These are phyloP conservation scores for Boletus edulis DNA, from an alignment of 768 basidiomycete species.

Conservation along the genomic window DNA sequence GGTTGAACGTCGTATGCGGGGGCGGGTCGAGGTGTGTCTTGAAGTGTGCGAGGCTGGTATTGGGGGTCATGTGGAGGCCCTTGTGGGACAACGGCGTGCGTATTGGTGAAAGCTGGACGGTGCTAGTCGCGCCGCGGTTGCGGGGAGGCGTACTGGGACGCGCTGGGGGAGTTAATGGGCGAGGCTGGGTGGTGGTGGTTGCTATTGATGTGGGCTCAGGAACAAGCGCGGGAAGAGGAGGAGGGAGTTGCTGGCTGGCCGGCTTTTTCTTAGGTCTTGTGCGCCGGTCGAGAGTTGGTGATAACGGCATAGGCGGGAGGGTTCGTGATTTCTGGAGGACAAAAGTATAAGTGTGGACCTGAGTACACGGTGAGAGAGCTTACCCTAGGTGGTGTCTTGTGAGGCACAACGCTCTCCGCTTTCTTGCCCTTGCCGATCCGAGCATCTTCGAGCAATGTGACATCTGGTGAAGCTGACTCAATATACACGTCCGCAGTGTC, in stretches of 20 bases:
- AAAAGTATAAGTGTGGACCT: background rate
- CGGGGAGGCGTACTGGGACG: constrained; percentile 41
- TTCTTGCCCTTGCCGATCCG: constrained; percentile 14
- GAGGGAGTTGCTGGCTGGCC: constrained; percentile 12
- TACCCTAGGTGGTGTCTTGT: constrained; percentile 31
- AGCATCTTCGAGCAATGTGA: constrained; percentile 7
- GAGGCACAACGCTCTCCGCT: constrained; percentile 13
- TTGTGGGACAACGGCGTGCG: constrained; percentile 69
- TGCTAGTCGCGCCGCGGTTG: constrained; percentile 18
- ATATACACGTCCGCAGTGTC: constrained; percentile 14
- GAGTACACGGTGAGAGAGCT: background rate
- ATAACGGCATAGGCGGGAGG: constrained; percentile 44
- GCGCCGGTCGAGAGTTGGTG: constrained; percentile 45
- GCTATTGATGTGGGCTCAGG: constrained; percentile 18
- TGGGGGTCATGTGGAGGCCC: constrained; percentile 69
- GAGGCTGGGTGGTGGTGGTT: constrained; percentile 13
- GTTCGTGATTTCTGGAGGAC: constrained; percentile 32
- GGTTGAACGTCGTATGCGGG: constrained; percentile 33
- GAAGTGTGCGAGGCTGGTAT: constrained; percentile 62
- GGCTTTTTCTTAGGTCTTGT: constrained; percentile 21
- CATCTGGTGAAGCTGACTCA: constrained; percentile 14
- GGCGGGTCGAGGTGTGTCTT: constrained; percentile 69
- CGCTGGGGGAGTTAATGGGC: constrained; percentile 35
- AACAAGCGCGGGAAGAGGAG: constrained; percentile 26
- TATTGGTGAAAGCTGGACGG: constrained; percentile 51